Percentiles rank a stretch among this genome's conserved stretches.
phyloP scores from a whole-genome alignment of 1,284 basidiomycete genomes.

The Chondrostereum purpureum region DNA sequence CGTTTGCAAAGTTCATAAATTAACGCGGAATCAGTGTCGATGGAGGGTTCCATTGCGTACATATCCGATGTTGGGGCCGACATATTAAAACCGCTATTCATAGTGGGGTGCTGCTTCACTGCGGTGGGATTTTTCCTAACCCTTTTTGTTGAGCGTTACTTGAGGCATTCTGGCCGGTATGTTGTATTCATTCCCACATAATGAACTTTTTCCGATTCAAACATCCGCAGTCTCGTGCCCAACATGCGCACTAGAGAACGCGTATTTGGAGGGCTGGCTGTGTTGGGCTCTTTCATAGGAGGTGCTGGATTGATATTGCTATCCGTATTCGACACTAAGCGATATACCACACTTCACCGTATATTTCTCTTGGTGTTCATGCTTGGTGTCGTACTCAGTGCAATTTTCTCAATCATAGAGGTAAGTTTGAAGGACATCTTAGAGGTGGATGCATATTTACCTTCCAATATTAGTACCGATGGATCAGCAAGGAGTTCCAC shows the following conservation, averaged over 20 bases:
- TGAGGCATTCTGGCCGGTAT: conserved; percentile 57
- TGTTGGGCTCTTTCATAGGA: conserved; percentile 55
- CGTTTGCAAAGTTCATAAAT: neutral
- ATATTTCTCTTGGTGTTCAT: conserved; percentile 61
- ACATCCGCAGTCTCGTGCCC: conserved; percentile 40
- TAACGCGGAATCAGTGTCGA: conserved; percentile 18
- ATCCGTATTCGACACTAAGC: conserved; percentile 61
- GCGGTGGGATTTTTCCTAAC: conserved; percentile 54
- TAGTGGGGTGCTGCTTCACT: conserved; percentile 55
- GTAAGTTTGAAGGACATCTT: conserved; percentile 32
- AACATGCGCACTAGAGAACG: conserved; percentile 52
- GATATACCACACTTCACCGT: conserved; percentile 43
- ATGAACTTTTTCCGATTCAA: conserved; percentile 6
- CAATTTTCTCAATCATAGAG: conserved; percentile 68
- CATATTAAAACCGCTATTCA: conserved; percentile 65
- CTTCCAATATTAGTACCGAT: conserved; percentile 42
- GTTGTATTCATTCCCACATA: conserved; percentile 8
- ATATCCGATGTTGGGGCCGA: conserved; percentile 71
- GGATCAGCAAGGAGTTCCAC: conserved; percentile 52
- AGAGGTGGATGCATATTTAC: neutral
- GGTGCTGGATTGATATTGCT: conserved; percentile 51
- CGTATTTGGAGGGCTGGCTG: conserved; percentile 47
- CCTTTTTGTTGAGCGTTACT: conserved; percentile 51
- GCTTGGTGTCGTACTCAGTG: conserved; percentile 55
- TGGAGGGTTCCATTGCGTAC: conserved; percentile 55